Percentiles rank a stretch among this genome's conserved stretches.
These are phyloP conservation scores for Phytophthora multivora DNA, from an alignment of 352 stramenopile species.

Conservation along the genomic window DNA sequence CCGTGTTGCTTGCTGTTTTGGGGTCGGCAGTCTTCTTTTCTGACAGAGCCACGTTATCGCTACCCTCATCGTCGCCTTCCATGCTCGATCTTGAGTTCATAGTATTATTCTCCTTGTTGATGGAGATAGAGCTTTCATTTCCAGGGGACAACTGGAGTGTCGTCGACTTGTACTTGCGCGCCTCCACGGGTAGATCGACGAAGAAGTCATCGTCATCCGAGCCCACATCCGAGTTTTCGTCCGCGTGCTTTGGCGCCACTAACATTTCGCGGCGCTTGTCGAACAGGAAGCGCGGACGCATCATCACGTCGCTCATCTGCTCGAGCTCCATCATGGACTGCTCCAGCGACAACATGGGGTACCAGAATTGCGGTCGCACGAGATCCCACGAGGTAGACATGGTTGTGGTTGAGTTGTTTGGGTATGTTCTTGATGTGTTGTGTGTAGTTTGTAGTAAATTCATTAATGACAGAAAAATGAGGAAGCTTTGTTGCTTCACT, in stretches of 20 bases:
- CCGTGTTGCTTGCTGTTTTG: neutral
- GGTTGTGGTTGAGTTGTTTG: slow-evolving; percentile 3
- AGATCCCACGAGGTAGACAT: slow-evolving; percentile 64
- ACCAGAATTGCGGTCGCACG: slow-evolving; percentile 56
- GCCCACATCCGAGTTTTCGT: neutral
- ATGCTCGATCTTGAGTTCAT: slow-evolving; percentile 8
- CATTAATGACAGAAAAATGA: neutral
- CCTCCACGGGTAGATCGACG: slow-evolving; percentile 12
- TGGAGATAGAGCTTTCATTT: neutral
- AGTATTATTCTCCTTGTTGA: neutral
- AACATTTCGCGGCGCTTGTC: slow-evolving; percentile 5
- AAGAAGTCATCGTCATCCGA: slow-evolving; percentile 13
- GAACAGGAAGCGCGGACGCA: slow-evolving; percentile 18
- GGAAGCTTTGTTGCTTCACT: too few relatives aligned
- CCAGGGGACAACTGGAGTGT: neutral
- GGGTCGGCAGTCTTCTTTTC: too few relatives aligned
- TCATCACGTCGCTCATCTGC: slow-evolving; percentile 40
- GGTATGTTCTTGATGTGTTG: slow-evolving; percentile 5
- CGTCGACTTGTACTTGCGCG: slow-evolving; percentile 7
- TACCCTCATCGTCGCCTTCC: slow-evolving; percentile 4
- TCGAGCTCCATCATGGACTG: slow-evolving; percentile 60
- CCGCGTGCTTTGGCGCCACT: slow-evolving; percentile 1
- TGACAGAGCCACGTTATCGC: too few relatives aligned
- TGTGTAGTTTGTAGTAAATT: slow-evolving; percentile 23
- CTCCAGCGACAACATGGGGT: slow-evolving; percentile 62